A percentile compares a stretch with the other conserved stretches of the same genome.
Evolutionary conservation across 2,329 filamentous ascomycete species (phyloP).

Genomic region (Pyrenophora tritici-repentis): DNA sequence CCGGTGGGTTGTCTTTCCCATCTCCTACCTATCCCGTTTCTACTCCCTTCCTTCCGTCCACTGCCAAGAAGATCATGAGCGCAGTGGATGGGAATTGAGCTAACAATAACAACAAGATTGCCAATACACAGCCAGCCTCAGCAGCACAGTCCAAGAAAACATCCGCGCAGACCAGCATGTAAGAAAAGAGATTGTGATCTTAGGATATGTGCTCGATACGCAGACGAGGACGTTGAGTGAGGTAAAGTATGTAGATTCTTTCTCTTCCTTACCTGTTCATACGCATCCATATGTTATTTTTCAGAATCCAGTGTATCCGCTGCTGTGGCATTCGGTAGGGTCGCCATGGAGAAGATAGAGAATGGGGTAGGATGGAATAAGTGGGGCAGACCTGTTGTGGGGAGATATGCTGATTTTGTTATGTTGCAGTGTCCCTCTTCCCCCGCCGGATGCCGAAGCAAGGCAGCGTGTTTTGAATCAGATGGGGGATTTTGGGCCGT

Average conservation of each 20-base stretch:
- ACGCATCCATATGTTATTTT: background rate
- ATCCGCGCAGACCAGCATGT: slow-evolving; percentile 18
- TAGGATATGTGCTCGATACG: slow-evolving; percentile 29
- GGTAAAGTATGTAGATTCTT: slow-evolving; percentile 23
- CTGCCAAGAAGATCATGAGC: no score
- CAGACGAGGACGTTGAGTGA: slow-evolving; percentile 19
- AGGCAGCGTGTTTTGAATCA: slow-evolving; percentile 16
- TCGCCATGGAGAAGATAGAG: no score
- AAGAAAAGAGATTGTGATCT: slow-evolving; percentile 20
- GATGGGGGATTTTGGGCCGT: slow-evolving; percentile 30
- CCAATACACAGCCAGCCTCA: slow-evolving; percentile 7
- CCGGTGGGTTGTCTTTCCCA: no score
- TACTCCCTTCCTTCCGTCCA: no score
- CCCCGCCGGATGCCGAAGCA: slow-evolving; percentile 18
- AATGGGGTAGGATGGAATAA: no score
- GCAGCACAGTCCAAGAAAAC: slow-evolving; percentile 11
- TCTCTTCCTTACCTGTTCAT: background rate
- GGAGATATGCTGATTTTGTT: background rate
- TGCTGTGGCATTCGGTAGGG: background rate
- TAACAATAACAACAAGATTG: slow-evolving; percentile 15
- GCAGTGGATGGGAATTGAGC: background rate
- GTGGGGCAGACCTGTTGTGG: no score
- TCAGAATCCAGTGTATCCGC: background rate
- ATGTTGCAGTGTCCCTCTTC: slow-evolving; percentile 21
- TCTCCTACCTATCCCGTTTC: no score